These are phyloP conservation scores for Sporopachydermia cereana DNA, from an alignment of 1,139 yeast species.

Conservation along the genomic window DNA sequence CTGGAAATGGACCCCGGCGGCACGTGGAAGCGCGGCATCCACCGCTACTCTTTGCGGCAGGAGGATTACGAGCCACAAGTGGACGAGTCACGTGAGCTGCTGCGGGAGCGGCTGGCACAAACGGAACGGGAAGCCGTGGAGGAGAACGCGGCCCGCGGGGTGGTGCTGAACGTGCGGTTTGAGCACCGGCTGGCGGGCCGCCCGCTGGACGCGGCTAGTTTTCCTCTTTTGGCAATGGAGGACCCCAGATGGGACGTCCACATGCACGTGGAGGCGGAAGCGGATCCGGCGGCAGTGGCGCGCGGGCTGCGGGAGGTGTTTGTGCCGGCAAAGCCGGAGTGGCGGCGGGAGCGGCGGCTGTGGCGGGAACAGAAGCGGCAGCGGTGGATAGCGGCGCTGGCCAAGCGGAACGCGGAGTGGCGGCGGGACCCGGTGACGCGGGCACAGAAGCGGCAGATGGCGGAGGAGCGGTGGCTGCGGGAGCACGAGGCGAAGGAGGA, in stretches of 20 bases:
- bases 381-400: no score
- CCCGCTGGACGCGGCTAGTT: neutral
- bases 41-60: no score
- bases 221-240: neutral
- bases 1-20: no score
- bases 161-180: neutral
- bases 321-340: conserved; percentile 17
- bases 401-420: no score
- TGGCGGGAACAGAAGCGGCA: no score
- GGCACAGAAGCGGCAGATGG: conserved; percentile 6
- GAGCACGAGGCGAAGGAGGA: conserved; percentile 16
- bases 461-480: conserved; percentile 8
- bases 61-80: no score
- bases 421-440: conserved; percentile 8
- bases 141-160: no score
- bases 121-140: no score
- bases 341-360: conserved; percentile 17
- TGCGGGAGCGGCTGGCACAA: no score
- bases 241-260: neutral
- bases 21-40: no score
- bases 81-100: no score
- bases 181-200: neutral
- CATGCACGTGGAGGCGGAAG: neutral
- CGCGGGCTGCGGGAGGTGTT: conserved; percentile 8
- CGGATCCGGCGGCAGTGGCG: conserved; percentile 6